These are phyloP conservation scores for Stagonosporopsis vannaccii DNA, from an alignment of 2,329 filamentous ascomycete genomes.

Conservation along the genomic window DNA sequence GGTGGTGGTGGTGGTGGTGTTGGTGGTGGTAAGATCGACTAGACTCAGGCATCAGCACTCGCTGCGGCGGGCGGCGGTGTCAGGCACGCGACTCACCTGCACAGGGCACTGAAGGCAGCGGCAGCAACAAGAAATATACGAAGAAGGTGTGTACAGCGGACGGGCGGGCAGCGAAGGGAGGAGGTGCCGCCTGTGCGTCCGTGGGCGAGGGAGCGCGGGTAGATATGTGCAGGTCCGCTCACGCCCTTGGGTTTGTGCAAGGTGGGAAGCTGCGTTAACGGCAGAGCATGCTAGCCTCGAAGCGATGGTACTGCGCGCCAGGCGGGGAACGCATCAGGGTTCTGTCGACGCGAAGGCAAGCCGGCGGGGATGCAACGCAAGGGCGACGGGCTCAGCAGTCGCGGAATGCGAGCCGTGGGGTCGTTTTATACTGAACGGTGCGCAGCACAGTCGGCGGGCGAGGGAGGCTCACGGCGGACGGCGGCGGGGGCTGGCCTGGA, in stretches of 20 bases:
- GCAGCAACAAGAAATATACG: slow-evolving; percentile 29
- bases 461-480: background rate
- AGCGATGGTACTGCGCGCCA: slow-evolving; percentile 48
- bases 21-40: slow-evolving; percentile 34
- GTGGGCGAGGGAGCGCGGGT: slow-evolving; percentile 32
- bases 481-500: background rate
- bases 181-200: slow-evolving; percentile 18
- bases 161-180: slow-evolving; percentile 37
- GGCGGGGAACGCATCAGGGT: slow-evolving; percentile 51
- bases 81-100: slow-evolving; percentile 25
- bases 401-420: slow-evolving; percentile 19
- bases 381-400: slow-evolving; percentile 29
- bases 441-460: slow-evolving; percentile 5
- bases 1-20: slow-evolving; percentile 6
- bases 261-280: slow-evolving; percentile 40
- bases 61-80: slow-evolving; percentile 23
- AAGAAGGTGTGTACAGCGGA: slow-evolving; percentile 38
- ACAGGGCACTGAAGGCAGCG: slow-evolving; percentile 21
- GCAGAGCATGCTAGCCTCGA: slow-evolving; percentile 50
- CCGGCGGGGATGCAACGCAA: slow-evolving; percentile 47
- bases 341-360: slow-evolving; percentile 21
- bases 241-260: slow-evolving; percentile 44
- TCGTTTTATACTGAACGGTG: slow-evolving; percentile 3
- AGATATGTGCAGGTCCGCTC: slow-evolving; percentile 37
- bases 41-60: slow-evolving; percentile 46